Base-by-base conservation (phyloP, 2,329 filamentous ascomycete genomes). In the Fusarium coicis region DNA sequence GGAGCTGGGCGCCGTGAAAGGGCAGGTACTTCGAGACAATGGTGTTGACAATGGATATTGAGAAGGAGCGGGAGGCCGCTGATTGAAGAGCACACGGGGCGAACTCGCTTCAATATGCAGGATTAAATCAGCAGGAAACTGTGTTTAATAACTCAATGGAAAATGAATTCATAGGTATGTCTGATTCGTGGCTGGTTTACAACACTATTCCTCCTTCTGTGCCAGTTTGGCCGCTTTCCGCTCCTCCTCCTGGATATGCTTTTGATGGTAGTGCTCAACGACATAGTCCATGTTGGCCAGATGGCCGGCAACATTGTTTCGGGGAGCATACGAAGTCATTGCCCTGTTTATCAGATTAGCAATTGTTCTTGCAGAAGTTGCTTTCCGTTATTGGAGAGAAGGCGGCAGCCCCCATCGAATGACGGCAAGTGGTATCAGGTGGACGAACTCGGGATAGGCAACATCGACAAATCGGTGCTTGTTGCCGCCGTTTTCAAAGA, bases 391-490 rank as follows among this genome's bases (percentile, higher is more conserved):
- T 44, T 39, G 23, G 11, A 28, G 50, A 39, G 42, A 19, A 34
- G 63, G 53, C 8, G 34, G 34, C 30, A 36, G 7, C 18, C 19
- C 60, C 54, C 26, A 18, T 50, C 47, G n/a, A 23, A 16, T 42
- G 15, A 49, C 42, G 53, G 42, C 42, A 19, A 34, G 46, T 26
- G 37, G 52, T 42, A 47, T 52, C 63, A 64, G 58, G 36, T 39
- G n/a, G 55, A 87, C 88, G 70, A 85, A 91, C 89, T 91, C 89
- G 49, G 88, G 88, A 72, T 81, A 89, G 74, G 85, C 84, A 73
- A 90, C 83, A 70, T 90, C 87, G 74, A 88, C 81, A 73, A 84
- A 84, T 72, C 77, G 79, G 79, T 84, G 84, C 78, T 83, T 84
- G 74, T 81, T 78, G 40, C 78, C 80, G 60, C 80, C 81, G 74